These are phyloP conservation scores for Cryomyces antarcticus DNA, from an alignment of 495 filamentous ascomycete species.

Conservation along the genomic window DNA sequence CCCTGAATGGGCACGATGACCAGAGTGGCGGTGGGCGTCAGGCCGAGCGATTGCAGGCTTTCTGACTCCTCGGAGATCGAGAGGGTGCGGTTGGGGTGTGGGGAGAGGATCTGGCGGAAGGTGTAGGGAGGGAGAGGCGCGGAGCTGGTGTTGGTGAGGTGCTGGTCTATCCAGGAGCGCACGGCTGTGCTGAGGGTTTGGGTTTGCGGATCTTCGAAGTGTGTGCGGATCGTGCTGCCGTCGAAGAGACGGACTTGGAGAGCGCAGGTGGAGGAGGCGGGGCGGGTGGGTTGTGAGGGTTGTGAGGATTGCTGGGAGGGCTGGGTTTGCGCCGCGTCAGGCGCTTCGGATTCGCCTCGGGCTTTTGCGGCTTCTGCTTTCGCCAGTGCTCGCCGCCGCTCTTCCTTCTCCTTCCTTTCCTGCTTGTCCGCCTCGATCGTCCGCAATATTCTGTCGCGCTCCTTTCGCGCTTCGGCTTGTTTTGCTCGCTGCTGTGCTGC, in stretches of 20 bases:
- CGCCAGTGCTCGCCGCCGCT: conserved; percentile 22
- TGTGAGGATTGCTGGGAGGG: neutral
- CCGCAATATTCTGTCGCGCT: conserved; percentile 14
- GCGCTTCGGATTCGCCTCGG: conserved; percentile 1
- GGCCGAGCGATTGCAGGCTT: conserved; percentile 40
- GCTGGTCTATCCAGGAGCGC: conserved; percentile 51
- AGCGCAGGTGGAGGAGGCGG: conserved; percentile 24
- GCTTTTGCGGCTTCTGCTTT: conserved; percentile 4
- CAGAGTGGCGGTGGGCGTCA: conserved; percentile 60
- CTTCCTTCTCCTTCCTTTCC: conserved; percentile 33
- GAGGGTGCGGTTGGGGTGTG: conserved; percentile 52
- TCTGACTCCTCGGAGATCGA: conserved; percentile 52
- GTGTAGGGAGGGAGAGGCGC: conserved; percentile 37
- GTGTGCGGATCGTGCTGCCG: conserved; percentile 52
- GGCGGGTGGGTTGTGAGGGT: neutral
- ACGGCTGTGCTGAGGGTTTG: conserved; percentile 48
- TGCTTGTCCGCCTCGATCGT: conserved; percentile 33
- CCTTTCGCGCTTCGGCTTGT: conserved; percentile 15
- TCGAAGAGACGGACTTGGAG: conserved; percentile 74
- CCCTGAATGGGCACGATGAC: conserved; percentile 54
- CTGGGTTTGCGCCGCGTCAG: neutral
- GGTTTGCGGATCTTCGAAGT: conserved; percentile 28
- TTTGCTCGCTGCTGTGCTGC: conserved; percentile 8
- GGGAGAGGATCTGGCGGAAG: conserved; percentile 69
- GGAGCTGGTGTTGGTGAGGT: conserved; percentile 21